Conservation (phyloP, 2,329 filamentous ascomycete genomes). For the Colletotrichum gigasporum region DNA sequence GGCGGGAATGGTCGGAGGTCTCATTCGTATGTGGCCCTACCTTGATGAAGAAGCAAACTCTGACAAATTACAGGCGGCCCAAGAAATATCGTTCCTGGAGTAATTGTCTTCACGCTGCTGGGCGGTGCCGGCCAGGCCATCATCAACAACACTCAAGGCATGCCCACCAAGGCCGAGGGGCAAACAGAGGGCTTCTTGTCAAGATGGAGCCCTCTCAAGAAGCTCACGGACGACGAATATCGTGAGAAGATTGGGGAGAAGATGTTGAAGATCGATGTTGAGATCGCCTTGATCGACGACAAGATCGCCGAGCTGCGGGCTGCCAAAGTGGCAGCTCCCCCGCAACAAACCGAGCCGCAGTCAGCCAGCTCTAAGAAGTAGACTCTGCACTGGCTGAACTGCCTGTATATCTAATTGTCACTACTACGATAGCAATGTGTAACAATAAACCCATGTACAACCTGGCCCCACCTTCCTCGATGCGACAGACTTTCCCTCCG, state of each 20-base stretch:
- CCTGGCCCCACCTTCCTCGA: too few species aligned
- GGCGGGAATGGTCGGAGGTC: conserved; percentile 69
- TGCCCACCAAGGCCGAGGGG: conserved; percentile 32
- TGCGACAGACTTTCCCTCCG: too few species aligned
- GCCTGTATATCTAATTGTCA: neutral
- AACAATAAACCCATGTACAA: neutral
- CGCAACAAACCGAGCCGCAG: neutral
- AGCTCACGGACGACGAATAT: conserved; percentile 79
- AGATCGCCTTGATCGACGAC: conserved; percentile 83
- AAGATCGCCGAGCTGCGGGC: conserved; percentile 62
- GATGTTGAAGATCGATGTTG: conserved; percentile 75
- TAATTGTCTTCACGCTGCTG: conserved; percentile 56
- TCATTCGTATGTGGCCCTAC: conserved; percentile 55
- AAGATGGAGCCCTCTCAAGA: conserved; percentile 77
- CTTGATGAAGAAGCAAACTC: conserved; percentile 16
- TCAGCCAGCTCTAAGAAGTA: neutral
- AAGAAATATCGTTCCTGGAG: conserved; percentile 60
- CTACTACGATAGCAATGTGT: neutral
- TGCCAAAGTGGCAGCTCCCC: conserved; percentile 7
- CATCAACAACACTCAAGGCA: conserved; percentile 41
- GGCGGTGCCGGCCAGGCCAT: conserved; percentile 52
- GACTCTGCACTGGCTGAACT: neutral
- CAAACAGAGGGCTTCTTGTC: conserved; percentile 59
- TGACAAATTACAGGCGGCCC: conserved; percentile 54
- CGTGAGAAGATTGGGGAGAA: conserved; percentile 75